These are phyloP conservation scores for Cytospora schulzeri DNA, from an alignment of 2,329 filamentous ascomycete genomes.

Conservation along the genomic window DNA sequence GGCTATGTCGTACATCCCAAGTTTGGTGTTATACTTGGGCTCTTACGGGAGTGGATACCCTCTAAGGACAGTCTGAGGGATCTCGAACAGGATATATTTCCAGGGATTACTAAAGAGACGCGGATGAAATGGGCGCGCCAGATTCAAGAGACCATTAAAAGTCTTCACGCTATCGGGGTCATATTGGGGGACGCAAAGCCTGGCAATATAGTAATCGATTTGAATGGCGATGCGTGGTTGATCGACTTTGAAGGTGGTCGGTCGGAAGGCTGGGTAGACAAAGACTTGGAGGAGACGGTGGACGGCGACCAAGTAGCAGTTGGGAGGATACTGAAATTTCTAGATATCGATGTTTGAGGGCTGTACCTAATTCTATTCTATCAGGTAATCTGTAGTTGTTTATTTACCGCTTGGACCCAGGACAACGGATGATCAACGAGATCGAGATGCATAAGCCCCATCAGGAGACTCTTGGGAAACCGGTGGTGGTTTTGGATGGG, in stretches of 20 bases:
- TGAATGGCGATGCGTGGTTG: conserved; percentile 40
- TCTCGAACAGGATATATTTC: neutral
- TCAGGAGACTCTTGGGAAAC: too few species aligned
- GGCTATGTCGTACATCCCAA: conserved; percentile 5
- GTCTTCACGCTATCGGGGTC: conserved; percentile 34
- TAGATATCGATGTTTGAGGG: neutral
- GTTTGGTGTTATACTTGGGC: neutral
- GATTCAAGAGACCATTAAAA: conserved; percentile 33
- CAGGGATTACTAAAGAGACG: neutral
- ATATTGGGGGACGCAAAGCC: conserved; percentile 39
- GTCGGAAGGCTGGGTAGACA: conserved; percentile 44
- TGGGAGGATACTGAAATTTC: conserved; percentile 25
- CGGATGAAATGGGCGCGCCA: conserved; percentile 26
- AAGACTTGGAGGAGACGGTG: conserved; percentile 39
- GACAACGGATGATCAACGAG: too few species aligned
- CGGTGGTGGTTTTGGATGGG: too few species aligned
- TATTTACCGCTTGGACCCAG: too few species aligned
- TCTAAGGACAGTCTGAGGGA: conserved; percentile 5
- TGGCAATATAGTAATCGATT: conserved; percentile 42
- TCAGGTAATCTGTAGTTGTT: too few species aligned
- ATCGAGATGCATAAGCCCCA: too few species aligned
- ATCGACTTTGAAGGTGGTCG: conserved; percentile 45
- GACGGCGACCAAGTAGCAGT: conserved; percentile 41
- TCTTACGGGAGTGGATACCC: conserved; percentile 18
- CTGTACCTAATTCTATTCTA: too few species aligned